Percentiles rank a stretch among this genome's conserved stretches.
phyloP scores from a whole-genome alignment of 2,329 filamentous ascomycete genomes.

The Colletotrichum melonis region DNA sequence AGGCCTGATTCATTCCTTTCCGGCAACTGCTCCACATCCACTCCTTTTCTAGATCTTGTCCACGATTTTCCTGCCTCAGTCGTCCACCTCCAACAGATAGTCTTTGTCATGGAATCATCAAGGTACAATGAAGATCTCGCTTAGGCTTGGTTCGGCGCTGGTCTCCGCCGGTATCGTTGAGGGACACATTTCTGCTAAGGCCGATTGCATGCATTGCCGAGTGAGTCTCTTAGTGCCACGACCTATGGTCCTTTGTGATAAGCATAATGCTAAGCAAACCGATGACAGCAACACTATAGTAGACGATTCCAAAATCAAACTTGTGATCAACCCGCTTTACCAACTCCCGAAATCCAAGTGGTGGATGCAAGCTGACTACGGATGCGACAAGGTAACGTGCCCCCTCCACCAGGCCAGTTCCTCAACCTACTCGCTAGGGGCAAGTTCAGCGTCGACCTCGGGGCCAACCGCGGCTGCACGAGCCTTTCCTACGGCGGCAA shows the following conservation, averaged over 20 bases:
- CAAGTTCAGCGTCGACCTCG: slow-evolving; percentile 59
- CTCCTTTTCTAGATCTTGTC: no score
- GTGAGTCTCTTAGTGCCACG: background rate
- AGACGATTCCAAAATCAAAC: background rate
- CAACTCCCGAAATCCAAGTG: background rate
- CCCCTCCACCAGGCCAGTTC: background rate
- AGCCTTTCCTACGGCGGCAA: slow-evolving; percentile 56
- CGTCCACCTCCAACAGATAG: no score
- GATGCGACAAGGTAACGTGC: background rate
- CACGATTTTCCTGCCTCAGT: no score
- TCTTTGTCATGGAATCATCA: no score
- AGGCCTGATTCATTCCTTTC: no score
- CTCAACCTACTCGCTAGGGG: slow-evolving; percentile 61
- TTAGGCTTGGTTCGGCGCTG: background rate
- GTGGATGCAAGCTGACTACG: background rate
- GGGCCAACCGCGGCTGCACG: slow-evolving; percentile 61
- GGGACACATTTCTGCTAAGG: background rate
- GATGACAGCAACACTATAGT: background rate
- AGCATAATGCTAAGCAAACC: background rate
- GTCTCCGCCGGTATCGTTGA: background rate
- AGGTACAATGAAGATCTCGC: background rate
- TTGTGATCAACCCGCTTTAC: background rate
- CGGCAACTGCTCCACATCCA: no score
- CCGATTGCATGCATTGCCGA: background rate
- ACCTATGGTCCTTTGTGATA: background rate